Percentiles rank a stretch among this genome's conserved stretches.
These are phyloP conservation scores for Alternaria viburni DNA, from an alignment of 2,329 filamentous ascomycete genomes.

Conservation along the genomic window DNA sequence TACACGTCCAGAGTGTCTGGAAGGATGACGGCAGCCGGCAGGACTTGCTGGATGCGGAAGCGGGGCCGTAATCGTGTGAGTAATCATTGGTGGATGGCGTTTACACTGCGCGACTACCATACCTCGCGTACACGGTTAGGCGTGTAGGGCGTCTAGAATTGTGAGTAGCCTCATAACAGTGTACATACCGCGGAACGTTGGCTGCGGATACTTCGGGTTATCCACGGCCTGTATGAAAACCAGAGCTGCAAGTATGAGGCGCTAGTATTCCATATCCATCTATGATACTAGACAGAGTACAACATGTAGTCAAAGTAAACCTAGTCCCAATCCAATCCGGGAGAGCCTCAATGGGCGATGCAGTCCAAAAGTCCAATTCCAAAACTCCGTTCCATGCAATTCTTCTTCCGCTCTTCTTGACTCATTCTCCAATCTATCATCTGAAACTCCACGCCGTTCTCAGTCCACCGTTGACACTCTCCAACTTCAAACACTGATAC, in stretches of 20 bases:
- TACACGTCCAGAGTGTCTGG: neutral
- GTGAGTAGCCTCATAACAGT: neutral
- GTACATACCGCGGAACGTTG: neutral
- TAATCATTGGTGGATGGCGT: constrained; percentile 6
- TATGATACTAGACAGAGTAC: neutral
- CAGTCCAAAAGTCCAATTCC: neutral
- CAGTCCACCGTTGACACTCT: constrained; percentile 42
- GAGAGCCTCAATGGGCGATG: constrained; percentile 16
- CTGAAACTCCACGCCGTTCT: constrained; percentile 50
- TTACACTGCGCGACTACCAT: neutral
- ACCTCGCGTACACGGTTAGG: neutral
- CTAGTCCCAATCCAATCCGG: neutral
- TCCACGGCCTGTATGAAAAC: neutral
- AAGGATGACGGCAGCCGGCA: constrained; percentile 5
- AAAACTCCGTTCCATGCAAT: neutral
- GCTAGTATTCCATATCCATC: neutral
- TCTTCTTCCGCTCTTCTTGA: neutral
- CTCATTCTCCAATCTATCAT: constrained; percentile 22
- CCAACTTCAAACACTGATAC: constrained; percentile 59
- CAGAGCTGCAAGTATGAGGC: neutral
- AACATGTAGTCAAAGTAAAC: neutral
- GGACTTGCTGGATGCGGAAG: neutral
- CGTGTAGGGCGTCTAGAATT: neutral
- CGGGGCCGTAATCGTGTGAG: constrained; percentile 9
- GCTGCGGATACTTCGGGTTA: neutral